Conservation (phyloP, 495 filamentous ascomycete species). For the Xylaria longipes region DNA sequence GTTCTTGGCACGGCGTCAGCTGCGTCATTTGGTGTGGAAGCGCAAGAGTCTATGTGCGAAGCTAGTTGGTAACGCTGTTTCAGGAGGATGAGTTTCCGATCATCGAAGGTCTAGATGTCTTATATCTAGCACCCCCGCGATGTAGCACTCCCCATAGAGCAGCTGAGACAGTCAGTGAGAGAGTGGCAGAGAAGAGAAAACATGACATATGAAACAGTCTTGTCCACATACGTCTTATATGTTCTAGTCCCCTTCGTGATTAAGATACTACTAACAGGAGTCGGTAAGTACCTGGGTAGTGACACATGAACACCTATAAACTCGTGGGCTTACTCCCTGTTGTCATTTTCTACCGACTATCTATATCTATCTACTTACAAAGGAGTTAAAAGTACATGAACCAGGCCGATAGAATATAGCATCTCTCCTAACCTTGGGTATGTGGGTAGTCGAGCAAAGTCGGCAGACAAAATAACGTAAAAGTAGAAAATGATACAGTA, state of each 20-base stretch:
- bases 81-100: neutral
- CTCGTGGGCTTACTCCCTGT: too few species aligned
- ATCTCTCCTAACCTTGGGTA: neutral
- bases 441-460: neutral
- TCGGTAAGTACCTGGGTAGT: too few species aligned
- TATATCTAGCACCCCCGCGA: neutral
- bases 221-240: neutral
- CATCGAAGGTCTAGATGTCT: neutral
- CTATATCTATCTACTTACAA: neutral
- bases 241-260: neutral
- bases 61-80: constrained; percentile 1
- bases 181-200: neutral
- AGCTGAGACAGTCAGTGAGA: neutral
- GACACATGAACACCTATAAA: too few species aligned
- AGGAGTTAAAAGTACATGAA: neutral
- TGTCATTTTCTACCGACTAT: neutral
- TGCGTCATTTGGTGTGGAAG: neutral
- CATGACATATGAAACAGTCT: neutral
- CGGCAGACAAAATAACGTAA: neutral
- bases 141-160: neutral
- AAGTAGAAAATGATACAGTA: neutral
- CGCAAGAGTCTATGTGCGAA: neutral
- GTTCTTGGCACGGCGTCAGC: neutral
- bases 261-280: neutral
- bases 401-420: neutral